phyloP scores from a whole-genome alignment of 169 alveolate species.

The Cryptosporidium bovis region DNA sequence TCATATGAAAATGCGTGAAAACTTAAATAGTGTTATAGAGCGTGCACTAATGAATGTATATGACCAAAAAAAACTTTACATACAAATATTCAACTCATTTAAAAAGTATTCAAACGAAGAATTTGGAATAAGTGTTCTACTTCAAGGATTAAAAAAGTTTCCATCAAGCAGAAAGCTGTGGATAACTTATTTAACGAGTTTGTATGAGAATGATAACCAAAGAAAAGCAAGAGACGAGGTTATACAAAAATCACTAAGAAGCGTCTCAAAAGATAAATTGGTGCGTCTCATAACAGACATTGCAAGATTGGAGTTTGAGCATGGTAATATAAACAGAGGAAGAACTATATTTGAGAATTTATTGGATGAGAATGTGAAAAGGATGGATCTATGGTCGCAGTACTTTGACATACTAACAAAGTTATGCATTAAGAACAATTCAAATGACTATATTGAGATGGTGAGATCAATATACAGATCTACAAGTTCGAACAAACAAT shows the following conservation, averaged over 20 bases:
- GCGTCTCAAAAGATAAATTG: slow-evolving; percentile 34
- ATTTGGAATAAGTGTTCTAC: slow-evolving; percentile 5
- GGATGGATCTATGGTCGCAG: slow-evolving; percentile 88
- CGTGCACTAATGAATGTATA: slow-evolving; percentile 56
- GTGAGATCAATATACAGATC: slow-evolving; percentile 50
- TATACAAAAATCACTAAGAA: slow-evolving; percentile 46
- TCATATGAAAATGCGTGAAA: not conserved
- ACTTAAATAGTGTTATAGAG: slow-evolving; percentile 14
- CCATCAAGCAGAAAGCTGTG: slow-evolving; percentile 75
- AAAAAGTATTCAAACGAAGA: slow-evolving; percentile 9
- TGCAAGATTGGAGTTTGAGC: slow-evolving; percentile 85
- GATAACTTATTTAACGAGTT: slow-evolving; percentile 73
- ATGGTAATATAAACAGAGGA: slow-evolving; percentile 83
- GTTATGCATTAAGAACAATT: not conserved
- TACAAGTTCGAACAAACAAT: slow-evolving; percentile 1
- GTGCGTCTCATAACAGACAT: slow-evolving; percentile 77
- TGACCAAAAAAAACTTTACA: slow-evolving; percentile 46
- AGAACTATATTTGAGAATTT: slow-evolving; percentile 85
- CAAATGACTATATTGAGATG: slow-evolving; percentile 27
- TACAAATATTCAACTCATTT: slow-evolving; percentile 33
- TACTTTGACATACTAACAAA: slow-evolving; percentile 79
- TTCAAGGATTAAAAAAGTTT: slow-evolving; percentile 39
- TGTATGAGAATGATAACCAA: slow-evolving; percentile 32
- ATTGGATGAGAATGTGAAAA: slow-evolving; percentile 83
- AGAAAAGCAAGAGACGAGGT: slow-evolving; percentile 53